phyloP scores from a whole-genome alignment of 495 filamentous ascomycete species.

The Xylaria cubensis region DNA sequence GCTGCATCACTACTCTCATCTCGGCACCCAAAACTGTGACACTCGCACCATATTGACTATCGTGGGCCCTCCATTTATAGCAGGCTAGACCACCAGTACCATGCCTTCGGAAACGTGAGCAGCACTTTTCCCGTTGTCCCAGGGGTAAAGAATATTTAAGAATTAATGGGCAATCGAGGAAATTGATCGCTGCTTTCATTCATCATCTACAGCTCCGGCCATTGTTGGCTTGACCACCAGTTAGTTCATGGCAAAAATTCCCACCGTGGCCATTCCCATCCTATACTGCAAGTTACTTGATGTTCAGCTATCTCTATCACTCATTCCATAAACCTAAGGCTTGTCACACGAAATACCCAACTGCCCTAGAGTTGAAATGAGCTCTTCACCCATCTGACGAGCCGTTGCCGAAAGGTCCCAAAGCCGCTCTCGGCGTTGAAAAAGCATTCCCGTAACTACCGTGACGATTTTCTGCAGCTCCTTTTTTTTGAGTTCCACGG shows the following conservation, averaged over 20 bases:
- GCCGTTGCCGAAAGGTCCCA: conserved; percentile 9
- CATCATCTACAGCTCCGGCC: background rate
- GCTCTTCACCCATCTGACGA: conserved; percentile 14
- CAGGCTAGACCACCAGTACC: background rate
- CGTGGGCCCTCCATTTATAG: background rate
- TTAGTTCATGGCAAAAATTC: background rate
- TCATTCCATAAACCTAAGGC: background rate
- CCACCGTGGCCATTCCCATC: background rate
- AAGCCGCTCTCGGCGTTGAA: conserved; percentile 1
- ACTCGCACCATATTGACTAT: background rate
- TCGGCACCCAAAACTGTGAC: background rate
- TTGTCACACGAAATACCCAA: conserved; percentile 7
- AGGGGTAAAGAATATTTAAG: background rate
- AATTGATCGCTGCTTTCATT: background rate
- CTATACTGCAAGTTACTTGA: background rate
- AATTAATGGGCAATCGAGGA: background rate
- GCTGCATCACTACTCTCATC: background rate
- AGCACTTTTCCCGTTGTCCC: background rate
- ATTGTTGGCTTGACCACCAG: background rate
- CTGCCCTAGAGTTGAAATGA: conserved; percentile 11
- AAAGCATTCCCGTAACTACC: background rate
- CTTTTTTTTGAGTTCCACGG: background rate
- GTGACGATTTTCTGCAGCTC: background rate
- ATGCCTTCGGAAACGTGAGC: background rate
- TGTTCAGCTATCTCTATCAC: background rate